These are phyloP conservation scores for Vitis hybrid DNA, from an alignment of 177 flowering plant species.

Conservation along the genomic window DNA sequence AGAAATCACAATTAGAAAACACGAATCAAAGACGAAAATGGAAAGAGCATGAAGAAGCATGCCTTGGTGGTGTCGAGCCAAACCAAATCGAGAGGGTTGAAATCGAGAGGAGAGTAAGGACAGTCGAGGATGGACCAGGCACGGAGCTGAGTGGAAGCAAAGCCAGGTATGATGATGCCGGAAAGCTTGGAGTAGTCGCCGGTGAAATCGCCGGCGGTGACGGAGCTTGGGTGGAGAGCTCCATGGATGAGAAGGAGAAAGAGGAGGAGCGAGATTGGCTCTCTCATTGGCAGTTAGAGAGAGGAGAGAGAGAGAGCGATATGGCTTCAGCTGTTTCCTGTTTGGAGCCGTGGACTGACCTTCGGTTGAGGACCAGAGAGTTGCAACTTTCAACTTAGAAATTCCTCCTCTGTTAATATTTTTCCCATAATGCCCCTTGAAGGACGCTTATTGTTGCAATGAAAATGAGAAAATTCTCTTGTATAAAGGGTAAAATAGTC, in stretches of 20 bases:
- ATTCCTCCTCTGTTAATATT: too few species aligned
- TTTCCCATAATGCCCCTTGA: too few species aligned
- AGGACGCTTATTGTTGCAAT: too few species aligned
- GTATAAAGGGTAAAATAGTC: too few species aligned
- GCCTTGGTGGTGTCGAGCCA: slow-evolving; percentile 97
- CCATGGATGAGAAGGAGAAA: slow-evolving; percentile 14
- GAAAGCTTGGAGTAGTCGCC: slow-evolving; percentile 77
- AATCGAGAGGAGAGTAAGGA: slow-evolving; percentile 97
- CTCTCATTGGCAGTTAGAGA: slow-evolving; percentile 15
- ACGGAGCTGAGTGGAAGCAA: slow-evolving; percentile 95
- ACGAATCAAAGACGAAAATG: not conserved
- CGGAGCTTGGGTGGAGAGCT: slow-evolving; percentile 6
- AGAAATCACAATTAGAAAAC: not conserved
- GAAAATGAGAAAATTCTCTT: too few species aligned
- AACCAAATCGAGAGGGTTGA: slow-evolving; percentile 96
- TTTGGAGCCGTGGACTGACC: not conserved
- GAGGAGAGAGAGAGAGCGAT: not conserved
- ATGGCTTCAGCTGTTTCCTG: not conserved
- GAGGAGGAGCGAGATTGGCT: slow-evolving; percentile 4
- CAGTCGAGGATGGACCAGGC: slow-evolving; percentile 98
- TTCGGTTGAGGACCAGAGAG: not conserved
- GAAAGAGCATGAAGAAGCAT: not conserved
- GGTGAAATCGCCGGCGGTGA: slow-evolving; percentile 25
- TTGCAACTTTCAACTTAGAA: not conserved
- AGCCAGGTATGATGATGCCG: slow-evolving; percentile 92